phyloP scores from a whole-genome alignment of 2,329 filamentous ascomycete genomes.

The Colletotrichum nymphaeae region DNA sequence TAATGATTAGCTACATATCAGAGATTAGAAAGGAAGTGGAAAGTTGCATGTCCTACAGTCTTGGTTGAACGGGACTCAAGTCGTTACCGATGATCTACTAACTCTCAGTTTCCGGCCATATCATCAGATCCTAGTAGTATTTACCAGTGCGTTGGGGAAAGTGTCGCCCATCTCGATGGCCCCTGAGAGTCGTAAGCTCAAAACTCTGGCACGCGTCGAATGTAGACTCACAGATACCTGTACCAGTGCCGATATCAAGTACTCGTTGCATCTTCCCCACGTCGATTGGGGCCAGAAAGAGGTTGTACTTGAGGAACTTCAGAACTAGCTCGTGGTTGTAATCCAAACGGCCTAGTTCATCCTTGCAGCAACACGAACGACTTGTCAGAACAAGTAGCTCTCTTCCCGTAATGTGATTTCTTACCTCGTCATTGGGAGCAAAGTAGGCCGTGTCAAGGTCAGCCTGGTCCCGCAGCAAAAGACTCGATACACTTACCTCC shows the following conservation, averaged over 20 bases:
- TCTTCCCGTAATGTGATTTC: background rate
- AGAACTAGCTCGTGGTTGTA: conserved; percentile 16
- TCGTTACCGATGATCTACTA: conserved; percentile 23
- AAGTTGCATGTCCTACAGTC: background rate
- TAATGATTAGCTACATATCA: fast-evolving
- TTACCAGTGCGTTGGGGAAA: background rate
- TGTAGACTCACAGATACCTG: conserved; percentile 62
- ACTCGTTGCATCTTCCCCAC: conserved; percentile 46
- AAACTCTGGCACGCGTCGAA: too few relatives aligned
- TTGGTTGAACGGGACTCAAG: conserved; percentile 16
- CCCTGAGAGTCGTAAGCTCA: background rate
- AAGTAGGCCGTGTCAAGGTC: conserved; percentile 37
- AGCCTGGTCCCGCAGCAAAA: background rate
- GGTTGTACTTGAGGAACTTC: background rate
- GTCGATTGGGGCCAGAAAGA: conserved; percentile 19
- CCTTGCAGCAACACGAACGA: background rate
- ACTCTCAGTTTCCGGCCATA: background rate
- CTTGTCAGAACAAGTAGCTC: background rate
- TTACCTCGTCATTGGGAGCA: conserved; percentile 50
- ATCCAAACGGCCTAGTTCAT: conserved; percentile 18
- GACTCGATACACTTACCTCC: conserved; percentile 5
- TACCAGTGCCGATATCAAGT: conserved; percentile 71
- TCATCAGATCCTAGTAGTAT: background rate
- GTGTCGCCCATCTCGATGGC: conserved; percentile 11
- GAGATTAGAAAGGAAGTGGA: fast-evolving